Conservation (phyloP, 2,329 filamentous ascomycete genomes). For the Xenosphaeropsis pyriputrescens region DNA sequence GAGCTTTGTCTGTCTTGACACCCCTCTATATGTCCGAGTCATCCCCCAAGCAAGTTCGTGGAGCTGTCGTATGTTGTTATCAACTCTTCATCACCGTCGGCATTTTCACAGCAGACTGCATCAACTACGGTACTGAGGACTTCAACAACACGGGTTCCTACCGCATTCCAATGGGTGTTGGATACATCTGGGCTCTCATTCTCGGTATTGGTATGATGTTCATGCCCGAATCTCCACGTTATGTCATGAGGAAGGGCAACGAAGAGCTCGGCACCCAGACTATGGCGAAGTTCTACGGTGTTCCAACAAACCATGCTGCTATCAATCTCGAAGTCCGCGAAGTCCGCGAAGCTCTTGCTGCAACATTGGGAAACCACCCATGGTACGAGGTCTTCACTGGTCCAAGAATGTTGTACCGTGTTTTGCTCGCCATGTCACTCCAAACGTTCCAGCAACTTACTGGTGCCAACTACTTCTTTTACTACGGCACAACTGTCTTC, state of each 20-base stretch:
- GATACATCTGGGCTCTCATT: conserved; percentile 34
- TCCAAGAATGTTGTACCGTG: conserved; percentile 48
- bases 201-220: conserved; percentile 35
- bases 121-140: conserved; percentile 32
- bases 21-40: conserved; percentile 55
- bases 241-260: conserved; percentile 31
- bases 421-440: conserved; percentile 44
- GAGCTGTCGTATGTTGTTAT: conserved; percentile 50
- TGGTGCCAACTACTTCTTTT: conserved; percentile 47
- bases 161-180: conserved; percentile 45
- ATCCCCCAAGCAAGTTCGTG: conserved; percentile 45
- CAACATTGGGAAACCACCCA: conserved; percentile 38
- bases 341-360: conserved; percentile 26
- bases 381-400: conserved; percentile 46
- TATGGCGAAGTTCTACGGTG: conserved; percentile 34
- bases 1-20: conserved; percentile 48
- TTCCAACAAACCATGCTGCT: conserved; percentile 27
- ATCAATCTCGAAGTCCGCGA: conserved; percentile 34
- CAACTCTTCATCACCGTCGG: conserved; percentile 62
- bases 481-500: conserved; percentile 57
- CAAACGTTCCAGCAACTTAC: conserved; percentile 58
- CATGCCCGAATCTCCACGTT: conserved; percentile 42
- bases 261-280: conserved; percentile 33
- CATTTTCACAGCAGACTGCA: conserved; percentile 40
- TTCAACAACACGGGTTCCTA: conserved; percentile 31